Conservation (phyloP, 805 yeast species). For the Metschnikowia borealis region DNA sequence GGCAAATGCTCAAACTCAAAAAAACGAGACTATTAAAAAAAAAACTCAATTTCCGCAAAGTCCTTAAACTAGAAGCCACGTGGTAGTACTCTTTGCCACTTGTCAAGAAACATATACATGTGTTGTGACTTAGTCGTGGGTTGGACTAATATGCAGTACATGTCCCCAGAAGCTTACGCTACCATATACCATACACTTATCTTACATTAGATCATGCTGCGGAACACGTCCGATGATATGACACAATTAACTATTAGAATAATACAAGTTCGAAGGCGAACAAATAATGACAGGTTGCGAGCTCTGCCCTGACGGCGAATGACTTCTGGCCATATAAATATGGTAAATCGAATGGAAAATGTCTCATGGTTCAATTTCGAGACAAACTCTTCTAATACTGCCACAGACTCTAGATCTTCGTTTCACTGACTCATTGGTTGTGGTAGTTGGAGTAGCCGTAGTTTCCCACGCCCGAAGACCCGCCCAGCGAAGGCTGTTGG, state of each 20-base stretch:
- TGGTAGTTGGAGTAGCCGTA: slow-evolving; percentile 36
- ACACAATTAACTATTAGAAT: slow-evolving; percentile 5
- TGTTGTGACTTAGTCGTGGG: too few relatives aligned
- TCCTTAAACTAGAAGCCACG: too few relatives aligned
- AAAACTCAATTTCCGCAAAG: too few relatives aligned
- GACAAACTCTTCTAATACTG: not conserved
- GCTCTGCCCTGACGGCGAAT: not conserved
- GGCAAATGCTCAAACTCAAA: too few relatives aligned
- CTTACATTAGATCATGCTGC: not conserved
- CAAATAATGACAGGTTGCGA: not conserved
- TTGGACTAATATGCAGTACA: not conserved
- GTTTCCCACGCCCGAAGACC: slow-evolving; percentile 27
- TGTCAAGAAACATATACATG: too few relatives aligned
- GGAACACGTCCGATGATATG: slow-evolving; percentile 2
- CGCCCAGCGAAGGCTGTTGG: slow-evolving; percentile 17
- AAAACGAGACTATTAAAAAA: too few relatives aligned
- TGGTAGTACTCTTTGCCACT: too few relatives aligned
- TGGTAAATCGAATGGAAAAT: not conserved
- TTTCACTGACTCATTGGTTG: too few relatives aligned
- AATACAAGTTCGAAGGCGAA: slow-evolving; percentile 3
- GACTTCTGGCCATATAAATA: too few relatives aligned
- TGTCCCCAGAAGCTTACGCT: too few relatives aligned
- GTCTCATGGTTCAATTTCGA: not conserved
- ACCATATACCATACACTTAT: too few relatives aligned
- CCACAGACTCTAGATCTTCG: not conserved